Percentiles rank a stretch among this genome's conserved stretches.
phyloP scores from a whole-genome alignment of 768 basidiomycete species.

The Rhizopogon vesiculosus region DNA sequence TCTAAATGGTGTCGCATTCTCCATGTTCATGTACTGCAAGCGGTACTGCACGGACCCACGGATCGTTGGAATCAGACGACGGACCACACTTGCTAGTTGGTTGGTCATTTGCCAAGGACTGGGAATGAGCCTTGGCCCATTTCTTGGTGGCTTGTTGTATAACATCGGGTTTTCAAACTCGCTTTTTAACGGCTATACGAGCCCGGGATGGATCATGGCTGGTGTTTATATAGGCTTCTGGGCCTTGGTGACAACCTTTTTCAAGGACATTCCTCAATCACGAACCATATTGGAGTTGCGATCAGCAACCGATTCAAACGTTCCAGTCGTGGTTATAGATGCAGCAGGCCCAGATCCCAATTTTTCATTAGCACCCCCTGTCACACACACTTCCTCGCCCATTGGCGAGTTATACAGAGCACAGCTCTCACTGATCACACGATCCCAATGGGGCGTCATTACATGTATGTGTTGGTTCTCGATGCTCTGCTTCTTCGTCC shows the following conservation, averaged over 20 bases:
- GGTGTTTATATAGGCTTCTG: constrained; percentile 50
- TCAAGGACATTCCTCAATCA: constrained; percentile 33
- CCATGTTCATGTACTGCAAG: constrained; percentile 64
- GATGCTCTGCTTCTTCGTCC: constrained; percentile 67
- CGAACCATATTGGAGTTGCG: constrained; percentile 9
- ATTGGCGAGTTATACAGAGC: constrained; percentile 4
- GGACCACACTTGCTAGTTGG: constrained; percentile 60
- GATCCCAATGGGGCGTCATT: constrained; percentile 48
- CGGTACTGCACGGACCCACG: constrained; percentile 65
- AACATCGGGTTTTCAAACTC: constrained; percentile 53
- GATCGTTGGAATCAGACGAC: constrained; percentile 59
- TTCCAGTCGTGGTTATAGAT: background rate
- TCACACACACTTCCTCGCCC: background rate
- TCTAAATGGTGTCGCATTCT: constrained; percentile 55
- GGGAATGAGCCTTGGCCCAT: constrained; percentile 61
- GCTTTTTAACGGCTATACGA: constrained; percentile 65
- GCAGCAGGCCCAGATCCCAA: background rate
- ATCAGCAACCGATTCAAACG: background rate
- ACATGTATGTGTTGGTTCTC: constrained; percentile 67
- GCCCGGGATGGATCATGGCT: constrained; percentile 65
- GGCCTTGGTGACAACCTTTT: constrained; percentile 30
- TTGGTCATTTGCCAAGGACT: constrained; percentile 58
- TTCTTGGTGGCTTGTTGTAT: constrained; percentile 57
- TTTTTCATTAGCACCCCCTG: background rate
- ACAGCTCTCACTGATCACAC: constrained; percentile 15